These are phyloP conservation scores for Ophiostoma quercus DNA, from an alignment of 2,329 filamentous ascomycete species.

Conservation along the genomic window DNA sequence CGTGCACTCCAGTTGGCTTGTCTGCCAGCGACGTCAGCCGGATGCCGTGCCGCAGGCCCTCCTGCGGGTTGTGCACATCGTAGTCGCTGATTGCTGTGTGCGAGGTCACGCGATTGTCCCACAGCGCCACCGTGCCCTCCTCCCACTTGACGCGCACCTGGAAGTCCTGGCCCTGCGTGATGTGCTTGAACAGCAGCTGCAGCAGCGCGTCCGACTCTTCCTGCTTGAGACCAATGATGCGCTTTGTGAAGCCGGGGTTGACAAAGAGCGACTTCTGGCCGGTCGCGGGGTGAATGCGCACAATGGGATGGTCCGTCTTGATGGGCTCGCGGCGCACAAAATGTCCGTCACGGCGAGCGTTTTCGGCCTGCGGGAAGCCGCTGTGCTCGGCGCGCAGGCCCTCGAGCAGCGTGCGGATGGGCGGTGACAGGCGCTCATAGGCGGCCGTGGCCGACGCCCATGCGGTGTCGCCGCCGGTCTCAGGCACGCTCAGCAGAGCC, in stretches of 20 bases:
- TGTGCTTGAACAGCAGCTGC: conserved; percentile 61
- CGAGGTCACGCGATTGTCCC: conserved; percentile 57
- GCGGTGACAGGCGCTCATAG: conserved; percentile 37
- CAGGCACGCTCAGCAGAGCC: conserved; percentile 33
- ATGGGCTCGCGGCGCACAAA: conserved; percentile 45
- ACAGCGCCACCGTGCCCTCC: conserved; percentile 60
- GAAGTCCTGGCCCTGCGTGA: conserved; percentile 55
- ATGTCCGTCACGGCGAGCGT: conserved; percentile 34
- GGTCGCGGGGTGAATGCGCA: conserved; percentile 73
- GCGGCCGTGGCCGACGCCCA: conserved; percentile 38
- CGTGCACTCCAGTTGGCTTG: conserved; percentile 37
- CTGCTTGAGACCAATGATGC: conserved; percentile 59
- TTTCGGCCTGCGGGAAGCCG: conserved; percentile 38
- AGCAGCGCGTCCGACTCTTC: conserved; percentile 63
- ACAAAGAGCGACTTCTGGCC: conserved; percentile 80
- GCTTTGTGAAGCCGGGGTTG: conserved; percentile 57
- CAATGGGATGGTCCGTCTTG: conserved; percentile 66
- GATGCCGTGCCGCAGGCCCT: conserved; percentile 40
- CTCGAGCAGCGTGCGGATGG: conserved; percentile 37
- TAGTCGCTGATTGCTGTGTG: conserved; percentile 44
- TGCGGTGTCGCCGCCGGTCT: conserved; percentile 38
- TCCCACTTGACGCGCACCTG: conserved; percentile 63
- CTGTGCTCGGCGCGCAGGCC: conserved; percentile 39
- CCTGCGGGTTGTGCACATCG: conserved; percentile 38
- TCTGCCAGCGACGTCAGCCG: conserved; percentile 40